Conservation (phyloP, 1,139 yeast genomes). For the Saccharomyces pastorianus region DNA sequence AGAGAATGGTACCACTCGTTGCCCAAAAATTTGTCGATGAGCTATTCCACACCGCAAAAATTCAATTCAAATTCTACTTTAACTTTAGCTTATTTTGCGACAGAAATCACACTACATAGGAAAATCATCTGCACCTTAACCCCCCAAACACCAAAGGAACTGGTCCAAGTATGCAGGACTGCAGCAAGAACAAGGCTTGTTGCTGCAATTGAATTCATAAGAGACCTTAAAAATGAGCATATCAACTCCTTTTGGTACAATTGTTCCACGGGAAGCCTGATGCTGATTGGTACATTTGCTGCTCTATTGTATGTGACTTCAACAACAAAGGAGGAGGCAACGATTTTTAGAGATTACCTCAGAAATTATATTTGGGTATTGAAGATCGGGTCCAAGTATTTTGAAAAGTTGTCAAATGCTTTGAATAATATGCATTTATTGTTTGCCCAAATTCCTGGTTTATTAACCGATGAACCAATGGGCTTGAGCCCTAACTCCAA, state of each 20-base stretch:
- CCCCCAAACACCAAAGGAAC: conserved; percentile 48
- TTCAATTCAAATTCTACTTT: conserved; percentile 64
- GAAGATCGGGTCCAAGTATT: conserved; percentile 63
- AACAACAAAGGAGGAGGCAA: conserved; percentile 51
- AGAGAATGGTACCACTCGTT: conserved; percentile 80
- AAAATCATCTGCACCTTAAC: conserved; percentile 58
- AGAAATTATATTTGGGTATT: conserved; percentile 69
- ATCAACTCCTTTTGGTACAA: conserved; percentile 85
- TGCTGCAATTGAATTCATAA: conserved; percentile 75
- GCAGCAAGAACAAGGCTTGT: conserved; percentile 76
- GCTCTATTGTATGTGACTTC: conserved; percentile 64
- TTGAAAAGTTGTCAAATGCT: conserved; percentile 67
- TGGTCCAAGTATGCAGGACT: conserved; percentile 64
- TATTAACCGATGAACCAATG: conserved; percentile 41
- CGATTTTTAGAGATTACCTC: conserved; percentile 56
- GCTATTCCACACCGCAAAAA: conserved; percentile 50
- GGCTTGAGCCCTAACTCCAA: not conserved
- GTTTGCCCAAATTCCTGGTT: conserved; percentile 58
- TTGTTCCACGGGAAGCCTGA: conserved; percentile 66
- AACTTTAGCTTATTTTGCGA: conserved; percentile 78
- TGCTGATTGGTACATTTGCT: conserved; percentile 81
- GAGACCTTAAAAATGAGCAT: conserved; percentile 70
- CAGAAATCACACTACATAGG: conserved; percentile 77
- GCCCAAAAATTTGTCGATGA: conserved; percentile 64
- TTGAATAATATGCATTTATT: conserved; percentile 58